Percentiles rank a stretch among this genome's conserved stretches.
Evolutionary conservation across 108 stramenopile species (phyloP).

Genomic region (Cylindrotheca fusiformis): DNA sequence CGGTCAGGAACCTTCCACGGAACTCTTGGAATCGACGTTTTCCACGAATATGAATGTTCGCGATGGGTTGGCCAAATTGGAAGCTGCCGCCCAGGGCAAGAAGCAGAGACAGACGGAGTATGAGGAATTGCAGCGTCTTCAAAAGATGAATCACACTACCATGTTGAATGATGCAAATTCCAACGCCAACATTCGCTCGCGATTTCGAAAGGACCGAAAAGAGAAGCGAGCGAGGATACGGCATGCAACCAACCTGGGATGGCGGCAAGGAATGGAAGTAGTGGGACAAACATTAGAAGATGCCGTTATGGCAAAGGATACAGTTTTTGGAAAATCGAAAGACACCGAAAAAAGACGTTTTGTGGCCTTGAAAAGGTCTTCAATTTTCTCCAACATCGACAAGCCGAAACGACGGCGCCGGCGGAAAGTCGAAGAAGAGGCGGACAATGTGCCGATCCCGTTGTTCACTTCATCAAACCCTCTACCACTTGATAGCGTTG

Average conservation of each 20-base stretch:
- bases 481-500: no score
- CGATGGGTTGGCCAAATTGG: conserved; percentile 39
- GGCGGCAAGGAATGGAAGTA: conserved; percentile 60
- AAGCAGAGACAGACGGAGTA: conserved; percentile 50
- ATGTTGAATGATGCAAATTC: conserved; percentile 53
- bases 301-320: conserved; percentile 17
- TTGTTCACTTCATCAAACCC: neutral
- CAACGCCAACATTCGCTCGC: conserved; percentile 62
- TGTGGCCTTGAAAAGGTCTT: conserved; percentile 19
- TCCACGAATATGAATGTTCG: neutral
- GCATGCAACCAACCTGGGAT: conserved; percentile 47
- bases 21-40: conserved; percentile 35
- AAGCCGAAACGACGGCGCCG: neutral
- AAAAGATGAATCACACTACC: conserved; percentile 36
- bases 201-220: conserved; percentile 57
- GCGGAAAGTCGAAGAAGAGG: neutral
- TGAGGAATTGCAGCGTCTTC: conserved; percentile 50
- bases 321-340: conserved; percentile 19
- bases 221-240: conserved; percentile 48
- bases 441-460: neutral
- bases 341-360: conserved; percentile 10
- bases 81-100: conserved; percentile 38
- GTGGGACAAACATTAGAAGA: conserved; percentile 31
- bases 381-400: conserved; percentile 25
- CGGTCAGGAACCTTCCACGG: conserved; percentile 49